Evolutionary conservation across 331 rosid species (phyloP).

Genomic region (Quercus tomentella): DNA sequence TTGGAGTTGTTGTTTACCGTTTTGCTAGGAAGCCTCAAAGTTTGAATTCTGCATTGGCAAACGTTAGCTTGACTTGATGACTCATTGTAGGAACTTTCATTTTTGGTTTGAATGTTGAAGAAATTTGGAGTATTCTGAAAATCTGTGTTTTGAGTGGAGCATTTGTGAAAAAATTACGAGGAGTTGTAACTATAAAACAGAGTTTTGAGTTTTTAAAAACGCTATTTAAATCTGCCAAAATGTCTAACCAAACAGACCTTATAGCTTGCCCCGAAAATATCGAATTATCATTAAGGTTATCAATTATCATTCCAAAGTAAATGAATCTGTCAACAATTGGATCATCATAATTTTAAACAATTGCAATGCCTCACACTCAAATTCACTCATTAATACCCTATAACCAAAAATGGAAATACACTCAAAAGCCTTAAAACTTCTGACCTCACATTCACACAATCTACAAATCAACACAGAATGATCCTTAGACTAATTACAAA

Average conservation of each 20-base stretch:
- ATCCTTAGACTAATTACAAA: background rate
- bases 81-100: background rate
- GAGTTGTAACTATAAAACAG: too few relatives aligned
- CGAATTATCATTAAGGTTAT: background rate
- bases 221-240: too few relatives aligned
- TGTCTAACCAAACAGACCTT: too few relatives aligned
- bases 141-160: too few relatives aligned
- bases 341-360: background rate
- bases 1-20: constrained; percentile 71
- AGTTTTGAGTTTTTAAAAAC: too few relatives aligned
- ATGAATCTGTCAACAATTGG: background rate
- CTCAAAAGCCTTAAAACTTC: background rate
- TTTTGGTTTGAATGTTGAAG: background rate
- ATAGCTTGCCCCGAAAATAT: too few relatives aligned
- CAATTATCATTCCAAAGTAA: background rate
- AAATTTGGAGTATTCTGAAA: background rate
- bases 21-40: constrained; percentile 34
- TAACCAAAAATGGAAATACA: background rate
- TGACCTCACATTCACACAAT: background rate
- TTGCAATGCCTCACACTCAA: background rate
- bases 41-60: background rate
- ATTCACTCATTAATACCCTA: background rate
- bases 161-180: too few relatives aligned
- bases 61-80: background rate
- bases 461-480: background rate